Conservation (phyloP, 805 yeast genomes). For the Yarrowia divulgata region DNA sequence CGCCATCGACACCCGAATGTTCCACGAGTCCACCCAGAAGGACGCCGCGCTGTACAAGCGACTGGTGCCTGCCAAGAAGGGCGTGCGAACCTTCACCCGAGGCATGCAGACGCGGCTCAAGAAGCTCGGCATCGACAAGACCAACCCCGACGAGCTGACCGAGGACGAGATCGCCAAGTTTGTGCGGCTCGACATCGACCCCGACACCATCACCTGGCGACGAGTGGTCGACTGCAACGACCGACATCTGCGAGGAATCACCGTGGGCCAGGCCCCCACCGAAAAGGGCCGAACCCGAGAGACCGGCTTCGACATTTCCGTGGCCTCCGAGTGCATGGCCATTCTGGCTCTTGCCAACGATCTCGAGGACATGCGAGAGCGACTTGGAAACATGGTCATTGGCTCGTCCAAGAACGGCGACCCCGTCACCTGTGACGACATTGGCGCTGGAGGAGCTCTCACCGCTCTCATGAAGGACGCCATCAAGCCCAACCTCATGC, state of each 20-base stretch:
- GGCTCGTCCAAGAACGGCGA: slow-evolving; percentile 77
- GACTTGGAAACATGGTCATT: slow-evolving; percentile 88
- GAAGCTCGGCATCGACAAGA: slow-evolving; percentile 77
- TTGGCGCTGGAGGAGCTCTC: slow-evolving; percentile 94
- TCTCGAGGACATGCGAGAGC: slow-evolving; percentile 80
- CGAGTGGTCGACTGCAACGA: slow-evolving; percentile 96
- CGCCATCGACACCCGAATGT: slow-evolving; percentile 95
- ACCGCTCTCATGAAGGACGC: slow-evolving; percentile 95
- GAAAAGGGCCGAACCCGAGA: slow-evolving; percentile 87
- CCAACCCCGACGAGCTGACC: slow-evolving; percentile 79
- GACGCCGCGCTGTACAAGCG: slow-evolving; percentile 81
- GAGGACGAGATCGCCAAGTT: slow-evolving; percentile 75
- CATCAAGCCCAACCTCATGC: slow-evolving; percentile 95
- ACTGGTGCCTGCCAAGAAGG: slow-evolving; percentile 83
- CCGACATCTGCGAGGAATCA: slow-evolving; percentile 85
- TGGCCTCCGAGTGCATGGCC: slow-evolving; percentile 97
- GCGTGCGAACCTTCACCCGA: slow-evolving; percentile 75
- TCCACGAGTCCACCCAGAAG: slow-evolving; percentile 89
- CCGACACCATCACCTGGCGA: slow-evolving; percentile 86
- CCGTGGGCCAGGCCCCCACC: slow-evolving; percentile 90
- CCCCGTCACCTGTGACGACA: slow-evolving; percentile 92
- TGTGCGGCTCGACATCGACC: slow-evolving; percentile 87
- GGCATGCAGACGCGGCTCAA: slow-evolving; percentile 78
- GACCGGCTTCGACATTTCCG: slow-evolving; percentile 95
- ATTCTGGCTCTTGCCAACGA: slow-evolving; percentile 83